These are phyloP conservation scores for Cytospora leucostoma DNA, from an alignment of 2,329 filamentous ascomycete species.

Conservation along the genomic window DNA sequence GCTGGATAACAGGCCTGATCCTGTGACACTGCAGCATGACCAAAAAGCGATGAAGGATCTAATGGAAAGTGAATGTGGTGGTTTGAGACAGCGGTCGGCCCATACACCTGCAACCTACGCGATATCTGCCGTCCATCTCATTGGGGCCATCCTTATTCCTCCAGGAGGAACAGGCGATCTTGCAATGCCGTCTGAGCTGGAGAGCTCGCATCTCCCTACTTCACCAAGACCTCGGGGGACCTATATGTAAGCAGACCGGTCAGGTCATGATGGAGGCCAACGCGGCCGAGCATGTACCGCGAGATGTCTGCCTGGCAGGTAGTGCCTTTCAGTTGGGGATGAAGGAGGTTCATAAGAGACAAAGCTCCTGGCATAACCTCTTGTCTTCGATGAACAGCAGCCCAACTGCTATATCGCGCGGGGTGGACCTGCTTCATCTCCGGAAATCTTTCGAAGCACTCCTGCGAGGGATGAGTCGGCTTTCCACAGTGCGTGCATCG, in stretches of 20 bases:
- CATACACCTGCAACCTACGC: background rate
- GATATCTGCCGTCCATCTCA: background rate
- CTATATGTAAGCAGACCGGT: background rate
- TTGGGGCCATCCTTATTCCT: background rate
- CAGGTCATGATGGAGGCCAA: constrained; percentile 4
- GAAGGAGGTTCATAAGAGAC: background rate
- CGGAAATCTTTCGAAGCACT: constrained; percentile 11
- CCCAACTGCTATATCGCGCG: background rate
- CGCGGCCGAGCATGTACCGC: constrained; percentile 7
- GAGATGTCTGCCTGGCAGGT: background rate
- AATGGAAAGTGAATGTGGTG: too few relatives aligned
- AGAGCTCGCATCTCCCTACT: background rate
- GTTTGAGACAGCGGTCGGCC: background rate
- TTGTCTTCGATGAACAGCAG: background rate
- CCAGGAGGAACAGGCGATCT: background rate
- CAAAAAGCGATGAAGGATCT: too few relatives aligned
- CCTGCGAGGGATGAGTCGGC: background rate
- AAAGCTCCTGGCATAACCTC: constrained; percentile 4
- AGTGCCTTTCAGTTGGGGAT: constrained; percentile 1
- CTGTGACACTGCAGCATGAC: too few relatives aligned
- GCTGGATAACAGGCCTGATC: too few relatives aligned
- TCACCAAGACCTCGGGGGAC: background rate
- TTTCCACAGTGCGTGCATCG: constrained; percentile 4
- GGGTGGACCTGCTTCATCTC: constrained; percentile 8
- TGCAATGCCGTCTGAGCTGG: background rate